Base-by-base conservation (phyloP, 2,329 filamentous ascomycete species). In the Pseudogymnoascus verrucosus region DNA sequence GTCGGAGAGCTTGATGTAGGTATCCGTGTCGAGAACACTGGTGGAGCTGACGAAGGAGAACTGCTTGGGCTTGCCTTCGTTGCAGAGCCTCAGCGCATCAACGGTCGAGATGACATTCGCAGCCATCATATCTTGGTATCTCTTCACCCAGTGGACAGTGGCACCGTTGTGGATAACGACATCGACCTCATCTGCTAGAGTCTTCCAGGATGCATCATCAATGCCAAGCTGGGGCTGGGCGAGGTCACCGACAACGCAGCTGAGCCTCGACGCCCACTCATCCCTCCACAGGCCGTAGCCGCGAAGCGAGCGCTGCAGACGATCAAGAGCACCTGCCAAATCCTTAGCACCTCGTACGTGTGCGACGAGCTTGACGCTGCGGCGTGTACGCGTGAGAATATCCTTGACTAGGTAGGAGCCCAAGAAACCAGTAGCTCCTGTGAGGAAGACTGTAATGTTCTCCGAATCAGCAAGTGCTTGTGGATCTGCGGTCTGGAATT, bases 401-500 rank as follows among this genome's bases (percentile, higher is more conserved):
- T 96, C 90, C 63, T 83, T 83, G 34, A 96, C 78, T 10, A 97
- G 79, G 71, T 92, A 96, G 0, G 90, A 84, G 28, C 93, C 93
- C 19, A 97, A 76, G 79, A 97, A 97, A 2, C 93, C 93, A 4
- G 93, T 97, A 3, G 90, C 91, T 47, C 93, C 92, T 2, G 93
- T 97, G 4, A 97, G 77, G 74, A 97, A 89, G 10, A 95, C 81
- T 0, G 88, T 91, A 36, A 78, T 64, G 64, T 75, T 65, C 66
- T 74, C 69, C 11, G 74, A 68, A 12, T 71, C 51, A 2, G 68
- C 65, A 26, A 74, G 69, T n/a, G 68, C 64, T 5, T 65, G 65
- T 23, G 70, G 57, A 57, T 73, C 68, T 5, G 73, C 73, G 0
- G 71, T 70, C 66, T 74, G 75, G 62, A 75, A 79, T 64, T 71